phyloP scores from a whole-genome alignment of 139 green algal species.

The Protoeuglena noctilucae region DNA sequence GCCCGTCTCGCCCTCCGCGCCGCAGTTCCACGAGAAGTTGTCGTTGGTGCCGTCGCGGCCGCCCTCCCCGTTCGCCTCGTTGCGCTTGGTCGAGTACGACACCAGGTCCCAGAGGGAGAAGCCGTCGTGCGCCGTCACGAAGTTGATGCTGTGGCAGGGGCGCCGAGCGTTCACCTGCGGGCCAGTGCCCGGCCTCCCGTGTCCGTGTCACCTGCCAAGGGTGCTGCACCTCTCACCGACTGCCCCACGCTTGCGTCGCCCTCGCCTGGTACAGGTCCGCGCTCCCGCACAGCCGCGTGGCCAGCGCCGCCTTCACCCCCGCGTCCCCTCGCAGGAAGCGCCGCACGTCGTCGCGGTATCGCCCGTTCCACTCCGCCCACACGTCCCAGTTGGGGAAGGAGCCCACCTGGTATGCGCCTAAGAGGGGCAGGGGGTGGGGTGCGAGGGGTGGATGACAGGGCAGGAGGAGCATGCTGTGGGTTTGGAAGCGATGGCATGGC shows the following conservation, averaged over 20 bases:
- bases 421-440: too few species aligned
- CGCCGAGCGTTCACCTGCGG: conserved; percentile 47
- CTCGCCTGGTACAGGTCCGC: conserved; percentile 81
- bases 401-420: conserved; percentile 53
- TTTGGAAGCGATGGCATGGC: too few species aligned
- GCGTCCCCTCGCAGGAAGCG: conserved; percentile 34
- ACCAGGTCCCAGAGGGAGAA: conserved; percentile 90
- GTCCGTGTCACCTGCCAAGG: too few species aligned
- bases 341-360: conserved; percentile 69
- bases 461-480: too few species aligned
- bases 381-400: conserved; percentile 81
- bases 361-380: conserved; percentile 89
- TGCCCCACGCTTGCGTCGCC: too few species aligned
- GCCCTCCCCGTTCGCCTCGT: conserved; percentile 38
- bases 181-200: too few species aligned
- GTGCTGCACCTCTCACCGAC: background rate
- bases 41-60: conserved; percentile 79
- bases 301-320: conserved; percentile 80
- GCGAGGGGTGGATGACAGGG: too few species aligned
- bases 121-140: conserved; percentile 86
- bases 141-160: conserved; percentile 90
- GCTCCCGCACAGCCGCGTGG: conserved; percentile 67
- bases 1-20: conserved; percentile 64
- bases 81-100: conserved; percentile 57
- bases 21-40: conserved; percentile 98